Evolutionary conservation across 1,139 yeast species (phyloP), one percentile per base, ranked within the genome.

Genomic region (Sporopachydermia cereana): DNA sequence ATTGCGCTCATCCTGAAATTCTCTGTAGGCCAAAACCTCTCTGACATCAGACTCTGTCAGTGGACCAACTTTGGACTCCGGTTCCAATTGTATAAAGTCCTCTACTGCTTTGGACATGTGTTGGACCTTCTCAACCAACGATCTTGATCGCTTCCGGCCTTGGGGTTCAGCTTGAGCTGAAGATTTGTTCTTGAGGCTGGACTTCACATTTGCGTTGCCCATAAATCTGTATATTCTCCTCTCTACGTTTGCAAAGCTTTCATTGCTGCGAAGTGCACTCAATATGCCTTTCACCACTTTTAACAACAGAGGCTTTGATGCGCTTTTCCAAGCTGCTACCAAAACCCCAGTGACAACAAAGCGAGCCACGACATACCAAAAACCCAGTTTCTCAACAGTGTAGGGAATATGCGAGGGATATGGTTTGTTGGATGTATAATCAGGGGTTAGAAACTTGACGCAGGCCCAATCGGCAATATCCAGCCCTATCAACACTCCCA

Each of bases 401-500:
- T 64, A 71, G 2, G 73, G 72, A 3, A 76, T 58, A 22, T 67
- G 50, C 17, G 66, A 57, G 2, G 48, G 45, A 9, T 71, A 53
- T 24, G 52, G 43, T 45, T 46, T 36, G 41, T 12, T 20, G 44
- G 36, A 43, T 24, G 25, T 17, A 41, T 24, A 25, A 12, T 45
- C 46, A 7, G n/a, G 34, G 2, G 46, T 43, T 59, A 57, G 54
- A 55, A 63, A 29, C 30, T 62, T 57, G 18, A 57, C 50, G 25
- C 61, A 61, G 23, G 56, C 52, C 73, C 81, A 76, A 51, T 74
- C 75, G 12, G 79, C 71, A 34, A 79, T 51, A 50, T 79, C 86
- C 24, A 80, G 55, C 0, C 97, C 97, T 44, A 82, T 69, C 20
- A 88, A 71, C 24, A 91, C 98, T 1, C 96, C 96, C 47, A 88